Conservation (phyloP, 2,329 filamentous ascomycete genomes). For the Hypoxylon sp. region DNA sequence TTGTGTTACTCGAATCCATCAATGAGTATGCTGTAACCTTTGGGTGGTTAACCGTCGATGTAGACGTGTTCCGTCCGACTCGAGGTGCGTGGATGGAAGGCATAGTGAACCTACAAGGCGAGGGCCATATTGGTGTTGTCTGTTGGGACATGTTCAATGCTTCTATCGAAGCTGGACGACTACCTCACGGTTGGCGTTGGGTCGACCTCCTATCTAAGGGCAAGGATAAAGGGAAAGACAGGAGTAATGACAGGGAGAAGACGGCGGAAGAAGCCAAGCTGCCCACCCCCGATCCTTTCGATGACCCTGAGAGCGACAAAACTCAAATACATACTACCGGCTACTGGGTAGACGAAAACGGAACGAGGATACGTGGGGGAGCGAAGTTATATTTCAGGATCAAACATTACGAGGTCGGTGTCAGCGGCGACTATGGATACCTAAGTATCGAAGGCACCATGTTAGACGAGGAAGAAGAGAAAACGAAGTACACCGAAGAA, state of each 20-base stretch:
- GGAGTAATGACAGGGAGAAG: conserved; percentile 31
- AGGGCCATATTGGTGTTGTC: conserved; percentile 89
- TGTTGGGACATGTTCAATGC: conserved; percentile 95
- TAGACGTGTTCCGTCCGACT: conserved; percentile 84
- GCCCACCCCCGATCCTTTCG: conserved; percentile 57
- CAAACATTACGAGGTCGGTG: conserved; percentile 85
- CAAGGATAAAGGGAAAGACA: conserved; percentile 35
- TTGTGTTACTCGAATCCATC: conserved; percentile 67
- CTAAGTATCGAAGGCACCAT: conserved; percentile 92
- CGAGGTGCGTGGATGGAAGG: conserved; percentile 83
- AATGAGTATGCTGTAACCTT: conserved; percentile 91
- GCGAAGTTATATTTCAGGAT: conserved; percentile 83
- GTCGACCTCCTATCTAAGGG: conserved; percentile 69
- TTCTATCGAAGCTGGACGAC: conserved; percentile 81
- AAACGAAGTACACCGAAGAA: conserved; percentile 69
- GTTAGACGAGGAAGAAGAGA: conserved; percentile 78
- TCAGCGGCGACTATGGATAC: conserved; percentile 82
- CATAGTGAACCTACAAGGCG: conserved; percentile 86
- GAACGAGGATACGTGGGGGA: conserved; percentile 72
- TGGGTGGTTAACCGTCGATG: conserved; percentile 89
- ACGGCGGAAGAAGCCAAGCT: conserved; percentile 49
- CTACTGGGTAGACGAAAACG: conserved; percentile 82
- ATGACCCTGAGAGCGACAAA: conserved; percentile 62
- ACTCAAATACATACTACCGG: conserved; percentile 71
- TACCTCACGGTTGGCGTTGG: conserved; percentile 88